Evolutionary conservation across 371 early-diverging fungal genomes (phyloP).

Genomic region (Apophysomyces ossiformis): DNA sequence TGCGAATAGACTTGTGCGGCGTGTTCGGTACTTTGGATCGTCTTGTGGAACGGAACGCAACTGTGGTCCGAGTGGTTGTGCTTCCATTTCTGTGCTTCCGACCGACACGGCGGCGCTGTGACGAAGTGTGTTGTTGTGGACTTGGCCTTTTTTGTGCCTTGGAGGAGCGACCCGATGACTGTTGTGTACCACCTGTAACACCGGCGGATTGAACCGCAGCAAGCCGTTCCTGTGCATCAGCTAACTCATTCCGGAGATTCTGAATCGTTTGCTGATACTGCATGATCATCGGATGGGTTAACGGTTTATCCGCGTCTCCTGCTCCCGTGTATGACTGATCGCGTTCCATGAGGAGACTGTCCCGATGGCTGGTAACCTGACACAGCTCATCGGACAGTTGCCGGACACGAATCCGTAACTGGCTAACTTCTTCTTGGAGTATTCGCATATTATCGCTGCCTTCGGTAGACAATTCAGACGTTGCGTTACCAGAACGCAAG

Average conservation of each 20-base stretch:
- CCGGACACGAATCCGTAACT: constrained; percentile 52
- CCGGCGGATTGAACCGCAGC: constrained; percentile 28
- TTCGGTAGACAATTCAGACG: not conserved
- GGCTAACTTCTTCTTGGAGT: constrained; percentile 43
- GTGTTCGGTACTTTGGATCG: constrained; percentile 14
- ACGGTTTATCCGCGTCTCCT: constrained; percentile 11
- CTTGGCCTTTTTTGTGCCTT: not conserved
- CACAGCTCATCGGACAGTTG: constrained; percentile 45
- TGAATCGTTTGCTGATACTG: constrained; percentile 59
- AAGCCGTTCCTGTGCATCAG: constrained; percentile 46
- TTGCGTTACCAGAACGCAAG: constrained; percentile 35
- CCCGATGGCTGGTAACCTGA: constrained; percentile 60
- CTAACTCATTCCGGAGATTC: constrained; percentile 51
- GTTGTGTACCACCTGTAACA: constrained; percentile 14
- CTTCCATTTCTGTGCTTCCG: constrained; percentile 22
- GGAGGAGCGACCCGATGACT: constrained; percentile 4
- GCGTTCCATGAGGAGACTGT: constrained; percentile 62
- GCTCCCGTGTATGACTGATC: constrained; percentile 29
- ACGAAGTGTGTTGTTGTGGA: constrained; percentile 6
- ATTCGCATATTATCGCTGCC: constrained; percentile 29
- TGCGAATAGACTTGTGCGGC: not conserved
- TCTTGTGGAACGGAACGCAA: not conserved
- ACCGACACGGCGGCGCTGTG: constrained; percentile 13
- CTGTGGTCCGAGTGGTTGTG: constrained; percentile 11
- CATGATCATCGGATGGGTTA: constrained; percentile 55